phyloP scores from a whole-genome alignment of 2,329 filamentous ascomycete species.

The Pseudogymnoascus sp. region DNA sequence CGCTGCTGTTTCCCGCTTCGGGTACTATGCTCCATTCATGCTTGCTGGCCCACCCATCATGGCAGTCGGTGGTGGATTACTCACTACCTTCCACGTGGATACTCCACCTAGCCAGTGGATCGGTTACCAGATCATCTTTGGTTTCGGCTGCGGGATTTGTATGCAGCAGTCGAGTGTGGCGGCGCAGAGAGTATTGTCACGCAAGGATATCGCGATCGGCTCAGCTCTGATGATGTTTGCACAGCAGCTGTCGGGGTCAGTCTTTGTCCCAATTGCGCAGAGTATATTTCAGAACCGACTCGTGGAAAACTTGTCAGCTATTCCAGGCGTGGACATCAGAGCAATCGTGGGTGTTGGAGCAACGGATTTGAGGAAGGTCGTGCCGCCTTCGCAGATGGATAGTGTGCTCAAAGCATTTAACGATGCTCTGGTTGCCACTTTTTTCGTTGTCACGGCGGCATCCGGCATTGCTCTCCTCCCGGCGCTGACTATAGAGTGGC shows the following conservation, averaged over 20 bases:
- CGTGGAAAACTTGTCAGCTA: constrained; percentile 23
- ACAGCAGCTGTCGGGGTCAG: constrained; percentile 55
- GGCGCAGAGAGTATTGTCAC: constrained; percentile 43
- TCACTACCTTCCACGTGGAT: constrained; percentile 31
- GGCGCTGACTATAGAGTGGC: neutral
- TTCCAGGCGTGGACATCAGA: constrained; percentile 26
- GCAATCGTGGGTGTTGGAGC: constrained; percentile 36
- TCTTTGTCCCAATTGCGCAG: constrained; percentile 57
- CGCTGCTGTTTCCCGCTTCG: constrained; percentile 27
- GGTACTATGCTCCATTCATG: constrained; percentile 25
- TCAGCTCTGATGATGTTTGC: constrained; percentile 50
- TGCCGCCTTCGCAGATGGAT: neutral
- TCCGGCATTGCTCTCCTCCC: neutral
- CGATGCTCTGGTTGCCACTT: neutral
- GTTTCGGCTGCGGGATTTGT: constrained; percentile 14
- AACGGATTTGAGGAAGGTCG: constrained; percentile 31
- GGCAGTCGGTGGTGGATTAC: constrained; percentile 33
- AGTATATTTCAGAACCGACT: constrained; percentile 46
- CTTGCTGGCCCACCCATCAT: constrained; percentile 22
- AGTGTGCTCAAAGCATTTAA: neutral
- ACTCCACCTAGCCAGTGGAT: constrained; percentile 31
- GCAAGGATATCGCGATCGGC: constrained; percentile 41
- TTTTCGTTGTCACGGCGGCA: neutral
- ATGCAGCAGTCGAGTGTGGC: constrained; percentile 22
- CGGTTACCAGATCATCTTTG: constrained; percentile 20